A percentile compares a stretch with the other conserved stretches of the same genome.
Conservation (phyloP, 768 basidiomycete species). For the Tulasnella sp. region DNA sequence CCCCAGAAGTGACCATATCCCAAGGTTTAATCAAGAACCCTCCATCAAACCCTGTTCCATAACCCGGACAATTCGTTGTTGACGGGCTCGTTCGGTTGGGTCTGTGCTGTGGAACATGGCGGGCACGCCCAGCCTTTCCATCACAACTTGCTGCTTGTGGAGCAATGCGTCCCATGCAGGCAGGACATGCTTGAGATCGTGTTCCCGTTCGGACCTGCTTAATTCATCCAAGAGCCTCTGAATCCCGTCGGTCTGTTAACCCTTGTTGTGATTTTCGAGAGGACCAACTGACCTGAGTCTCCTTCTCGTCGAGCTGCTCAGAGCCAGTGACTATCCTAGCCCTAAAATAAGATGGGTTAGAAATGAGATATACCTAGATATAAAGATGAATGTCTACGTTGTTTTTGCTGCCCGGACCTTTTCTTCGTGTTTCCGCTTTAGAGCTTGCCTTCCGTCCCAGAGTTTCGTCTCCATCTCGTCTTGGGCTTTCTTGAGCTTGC, state of each 20-base stretch:
- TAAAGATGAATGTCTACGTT: slow-evolving; percentile 30
- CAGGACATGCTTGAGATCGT: slow-evolving; percentile 61
- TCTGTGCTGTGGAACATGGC: slow-evolving; percentile 57
- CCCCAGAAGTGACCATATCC: not conserved
- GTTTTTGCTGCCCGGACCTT: slow-evolving; percentile 62
- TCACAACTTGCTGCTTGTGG: slow-evolving; percentile 55
- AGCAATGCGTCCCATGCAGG: slow-evolving; percentile 72
- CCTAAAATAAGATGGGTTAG: slow-evolving; percentile 34
- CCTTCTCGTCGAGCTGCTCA: slow-evolving; percentile 55
- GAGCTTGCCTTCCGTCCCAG: slow-evolving; percentile 57
- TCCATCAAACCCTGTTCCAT: slow-evolving; percentile 14
- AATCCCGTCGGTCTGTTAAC: not conserved
- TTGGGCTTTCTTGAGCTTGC: slow-evolving; percentile 65
- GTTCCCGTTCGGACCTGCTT: slow-evolving; percentile 55
- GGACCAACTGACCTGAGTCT: slow-evolving; percentile 47
- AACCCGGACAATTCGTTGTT: slow-evolving; percentile 62
- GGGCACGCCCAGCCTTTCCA: slow-evolving; percentile 57
- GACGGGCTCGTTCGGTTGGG: slow-evolving; percentile 51
- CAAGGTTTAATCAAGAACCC: not conserved
- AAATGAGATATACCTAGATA: not conserved
- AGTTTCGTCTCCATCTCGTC: slow-evolving; percentile 56
- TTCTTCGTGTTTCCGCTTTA: slow-evolving; percentile 59
- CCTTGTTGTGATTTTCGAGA: slow-evolving; percentile 5
- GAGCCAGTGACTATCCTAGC: slow-evolving; percentile 51
- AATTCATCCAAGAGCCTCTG: slow-evolving; percentile 62